Evolutionary conservation across 169 alveolate genomes (phyloP).

Genomic region (Amoebophrya sp.): DNA sequence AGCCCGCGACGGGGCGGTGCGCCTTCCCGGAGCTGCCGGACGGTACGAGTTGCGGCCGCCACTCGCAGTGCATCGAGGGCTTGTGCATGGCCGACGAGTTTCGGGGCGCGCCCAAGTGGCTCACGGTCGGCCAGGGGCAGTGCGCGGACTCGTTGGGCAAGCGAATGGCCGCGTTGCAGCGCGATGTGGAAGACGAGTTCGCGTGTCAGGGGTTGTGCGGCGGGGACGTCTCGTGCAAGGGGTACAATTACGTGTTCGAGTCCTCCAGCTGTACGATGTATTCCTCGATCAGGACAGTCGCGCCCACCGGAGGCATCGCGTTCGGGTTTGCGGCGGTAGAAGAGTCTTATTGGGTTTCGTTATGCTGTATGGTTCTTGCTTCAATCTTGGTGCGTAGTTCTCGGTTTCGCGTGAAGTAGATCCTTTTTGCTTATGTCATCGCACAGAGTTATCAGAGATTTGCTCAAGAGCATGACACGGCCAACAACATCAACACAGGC

Average conservation of each 20-base stretch:
- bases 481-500: no score
- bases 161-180: background rate
- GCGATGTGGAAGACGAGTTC: background rate
- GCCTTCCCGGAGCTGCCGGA: background rate
- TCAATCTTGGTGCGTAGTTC: no score
- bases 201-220: background rate
- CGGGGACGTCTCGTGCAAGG: background rate
- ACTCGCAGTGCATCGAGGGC: background rate
- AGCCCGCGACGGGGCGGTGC: background rate
- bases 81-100: background rate
- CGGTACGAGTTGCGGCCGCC: background rate
- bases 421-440: no score
- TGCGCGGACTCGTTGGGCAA: background rate
- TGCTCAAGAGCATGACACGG: no score
- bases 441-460: no score
- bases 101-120: background rate
- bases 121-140: background rate
- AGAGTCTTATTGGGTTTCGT: no score
- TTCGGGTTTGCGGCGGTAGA: background rate
- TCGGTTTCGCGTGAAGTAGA: no score
- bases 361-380: no score
- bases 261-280: background rate
- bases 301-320: background rate
- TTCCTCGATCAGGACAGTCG: background rate
- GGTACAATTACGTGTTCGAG: background rate